These are phyloP conservation scores for Amylocystis lapponica DNA, from an alignment of 768 basidiomycete genomes.

Conservation along the genomic window DNA sequence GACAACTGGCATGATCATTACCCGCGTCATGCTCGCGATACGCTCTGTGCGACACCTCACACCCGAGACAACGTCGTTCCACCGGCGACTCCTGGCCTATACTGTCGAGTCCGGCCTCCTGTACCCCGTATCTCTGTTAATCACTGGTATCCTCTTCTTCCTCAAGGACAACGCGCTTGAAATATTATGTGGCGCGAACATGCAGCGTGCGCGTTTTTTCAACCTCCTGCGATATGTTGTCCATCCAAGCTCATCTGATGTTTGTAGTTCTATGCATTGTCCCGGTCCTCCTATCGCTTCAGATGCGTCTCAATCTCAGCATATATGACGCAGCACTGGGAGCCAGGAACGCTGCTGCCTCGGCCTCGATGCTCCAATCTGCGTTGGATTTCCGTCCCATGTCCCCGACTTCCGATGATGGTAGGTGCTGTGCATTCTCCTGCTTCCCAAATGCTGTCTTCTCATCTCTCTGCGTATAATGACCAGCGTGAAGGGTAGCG, in stretches of 20 bases:
- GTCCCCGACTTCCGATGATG: too few species aligned
- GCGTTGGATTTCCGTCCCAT: too few species aligned
- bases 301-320: not conserved
- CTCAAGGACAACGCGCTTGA: not conserved
- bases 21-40: not conserved
- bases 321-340: not conserved
- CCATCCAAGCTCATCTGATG: not conserved
- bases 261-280: not conserved
- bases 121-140: not conserved
- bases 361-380: too few species aligned
- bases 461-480: too few species aligned
- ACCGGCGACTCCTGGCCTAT: not conserved
- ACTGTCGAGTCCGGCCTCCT: not conserved
- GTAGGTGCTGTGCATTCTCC: too few species aligned
- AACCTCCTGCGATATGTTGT: not conserved
- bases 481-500: too few species aligned
- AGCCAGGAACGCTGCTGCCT: too few species aligned
- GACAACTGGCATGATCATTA: not conserved
- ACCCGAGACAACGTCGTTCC: not conserved
- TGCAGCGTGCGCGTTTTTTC: not conserved
- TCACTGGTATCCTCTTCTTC: not conserved
- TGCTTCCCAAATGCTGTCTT: too few species aligned
- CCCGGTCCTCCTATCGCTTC: not conserved
- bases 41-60: not conserved
- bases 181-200: not conserved